Evolutionary conservation across 179 eudicot species (phyloP), one percentile per base, ranked within the genome.

Genomic region (Pouteria campechiana): DNA sequence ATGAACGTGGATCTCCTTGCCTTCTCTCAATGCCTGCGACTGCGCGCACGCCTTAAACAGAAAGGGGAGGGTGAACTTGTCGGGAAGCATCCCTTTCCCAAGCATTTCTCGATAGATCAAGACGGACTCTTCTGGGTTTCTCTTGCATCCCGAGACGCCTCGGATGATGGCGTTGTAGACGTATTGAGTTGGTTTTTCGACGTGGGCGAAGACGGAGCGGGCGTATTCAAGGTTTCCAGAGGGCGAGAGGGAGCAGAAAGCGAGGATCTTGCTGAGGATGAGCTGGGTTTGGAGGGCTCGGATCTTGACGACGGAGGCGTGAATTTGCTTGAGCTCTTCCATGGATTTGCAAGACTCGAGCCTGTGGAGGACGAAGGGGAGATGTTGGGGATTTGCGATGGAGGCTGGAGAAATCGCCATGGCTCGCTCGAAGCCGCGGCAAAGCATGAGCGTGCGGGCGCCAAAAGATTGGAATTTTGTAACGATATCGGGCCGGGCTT

Each of bases 51-150:
- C 67, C 46, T 50, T 67, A 24, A 67, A 48, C 30, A 61, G 34
- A 46, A 50, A 61, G 36, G 72, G 58, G 59, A 38, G 56, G 2
- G 68, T 67, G 40, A 44, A 67, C n/a, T 38, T 55, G 37, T 61
- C 55, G 6, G 59, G 50, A 48, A 48, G 18, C 28, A 67, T 41
- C 7, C 72, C 63, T 20, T 51, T 67, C 19, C 6, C 52, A 4
- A 55, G 37, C 46, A 60, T 40, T 17, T 44, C 50, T 2, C 44
- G 3, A 11, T 55, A 61, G 15, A 55, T 18, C 11, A 42, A 31
- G 10, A 30, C 9, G 6, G 39, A 34, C 2, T 48, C 38, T 28
- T 11, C 7, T 1, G 19, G n/a, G 5, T 38, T 29, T 9, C 40
- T 46, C 38, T 41, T 46, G 37, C 28, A 21, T 25, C 32, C 25